Base-by-base conservation (phyloP, 1,284 basidiomycete genomes). In the Sporisorium sorghi region DNA sequence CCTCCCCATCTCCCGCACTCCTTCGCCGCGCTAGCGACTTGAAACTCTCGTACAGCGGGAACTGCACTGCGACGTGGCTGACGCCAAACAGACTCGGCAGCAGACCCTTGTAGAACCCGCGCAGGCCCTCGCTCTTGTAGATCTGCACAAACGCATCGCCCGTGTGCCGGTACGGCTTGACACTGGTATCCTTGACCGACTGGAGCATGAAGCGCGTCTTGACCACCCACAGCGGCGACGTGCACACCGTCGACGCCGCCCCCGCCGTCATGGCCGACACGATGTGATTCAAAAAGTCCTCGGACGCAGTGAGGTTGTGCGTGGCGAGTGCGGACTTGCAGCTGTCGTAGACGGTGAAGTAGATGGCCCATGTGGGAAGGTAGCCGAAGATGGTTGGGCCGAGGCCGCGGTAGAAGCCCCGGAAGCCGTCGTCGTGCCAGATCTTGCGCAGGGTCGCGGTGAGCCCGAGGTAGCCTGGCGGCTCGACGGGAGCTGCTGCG, bases 351-450 rank as follows among this genome's bases (percentile, higher is more conserved):
- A 83, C 79, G 26, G 76, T 76, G 68, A 84, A 84, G 68, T 83
- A 84, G 44, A 84, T 82, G 14, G 81, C 82, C 83, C 83, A 84
- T 1, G 83, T 84, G 1, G 83, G 83, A 4, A 84, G 55, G 46
- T 84, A 84, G 7, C 83, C 83, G 26, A 83, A 79, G 30, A 84
- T 80, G 0, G 83, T 84, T 0, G 83, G 83, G 0, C 77, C 82
- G 4, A 84, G 56, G 10, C 83, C 83, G 15, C 82, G 76, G 43
- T 84, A 84, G 61, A 83, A 84, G 21, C 83, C 83, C 0, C 78
- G 73, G 4, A 83, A 7, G 11, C 83, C 83, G 46, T 83, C 80
- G 30, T 81, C 74, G 28, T 23, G 17, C 70, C 76, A 84, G 42
- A 84, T 84, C 14, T 62, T 72, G 24, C 61, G 43, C 3, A 82